Evolutionary conservation across 2,329 filamentous ascomycete genomes (phyloP).

Genomic region (Calonectria pauciramosa): DNA sequence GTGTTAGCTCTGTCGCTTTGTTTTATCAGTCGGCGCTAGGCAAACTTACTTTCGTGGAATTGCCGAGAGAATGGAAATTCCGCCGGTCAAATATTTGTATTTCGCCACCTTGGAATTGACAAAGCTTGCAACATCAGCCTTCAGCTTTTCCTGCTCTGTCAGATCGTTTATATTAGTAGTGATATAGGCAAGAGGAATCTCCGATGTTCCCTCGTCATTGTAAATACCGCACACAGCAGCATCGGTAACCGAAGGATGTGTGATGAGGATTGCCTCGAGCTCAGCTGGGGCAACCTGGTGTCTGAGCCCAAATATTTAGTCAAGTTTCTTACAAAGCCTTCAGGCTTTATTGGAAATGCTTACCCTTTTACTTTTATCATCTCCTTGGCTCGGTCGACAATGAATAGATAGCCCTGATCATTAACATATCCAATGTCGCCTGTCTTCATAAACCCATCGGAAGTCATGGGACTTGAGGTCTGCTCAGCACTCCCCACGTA

Average conservation of each 20-base stretch:
- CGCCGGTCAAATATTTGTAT: constrained; percentile 16
- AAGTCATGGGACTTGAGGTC: not conserved
- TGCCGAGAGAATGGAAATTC: not conserved
- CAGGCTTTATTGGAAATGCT: too few relatives aligned
- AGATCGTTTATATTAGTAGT: not conserved
- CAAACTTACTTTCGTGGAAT: constrained; percentile 19
- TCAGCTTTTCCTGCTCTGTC: not conserved
- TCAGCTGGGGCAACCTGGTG: constrained; percentile 23
- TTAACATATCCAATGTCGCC: constrained; percentile 21
- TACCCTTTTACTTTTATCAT: constrained; percentile 26
- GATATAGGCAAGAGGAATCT: constrained; percentile 17
- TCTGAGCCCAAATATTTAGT: not conserved
- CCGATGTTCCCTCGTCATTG: constrained; percentile 14
- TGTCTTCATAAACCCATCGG: constrained; percentile 15
- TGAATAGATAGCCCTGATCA: constrained; percentile 12
- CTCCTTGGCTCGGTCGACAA: constrained; percentile 19
- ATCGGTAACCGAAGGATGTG: constrained; percentile 4
- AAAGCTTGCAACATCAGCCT: not conserved
- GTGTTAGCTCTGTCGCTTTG: not conserved
- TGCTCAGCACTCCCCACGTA: not conserved
- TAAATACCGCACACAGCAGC: constrained; percentile 20
- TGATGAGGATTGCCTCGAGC: constrained; percentile 18
- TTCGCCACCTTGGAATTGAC: constrained; percentile 7
- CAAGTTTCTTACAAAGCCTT: rapidly evolving
- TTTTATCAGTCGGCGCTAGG: too few relatives aligned